Conservation (phyloP, 257 asterid species). For the Echites panduratus region DNA sequence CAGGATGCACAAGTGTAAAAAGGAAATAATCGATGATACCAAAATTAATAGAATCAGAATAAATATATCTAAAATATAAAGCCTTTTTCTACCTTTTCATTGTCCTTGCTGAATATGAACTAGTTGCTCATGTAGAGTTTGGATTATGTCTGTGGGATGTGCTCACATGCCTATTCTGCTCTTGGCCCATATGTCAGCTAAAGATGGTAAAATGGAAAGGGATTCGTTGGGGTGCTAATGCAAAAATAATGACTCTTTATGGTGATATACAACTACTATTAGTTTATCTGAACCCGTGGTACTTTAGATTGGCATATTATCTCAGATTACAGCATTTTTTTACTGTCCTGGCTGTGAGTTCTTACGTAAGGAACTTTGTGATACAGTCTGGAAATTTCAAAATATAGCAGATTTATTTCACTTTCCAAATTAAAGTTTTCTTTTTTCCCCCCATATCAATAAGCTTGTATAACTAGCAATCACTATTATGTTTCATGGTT, state of each 20-base stretch:
- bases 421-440: neutral
- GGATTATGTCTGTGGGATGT: too few relatives aligned
- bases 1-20: neutral
- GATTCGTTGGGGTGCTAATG: neutral
- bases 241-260: neutral
- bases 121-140: too few relatives aligned
- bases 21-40: neutral
- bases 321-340: too few relatives aligned
- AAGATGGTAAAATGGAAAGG: neutral
- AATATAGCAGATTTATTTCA: neutral
- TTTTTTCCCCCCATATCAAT: neutral
- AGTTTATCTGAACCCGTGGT: neutral
- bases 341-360: neutral
- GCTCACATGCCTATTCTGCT: too few relatives aligned
- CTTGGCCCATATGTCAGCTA: neutral
- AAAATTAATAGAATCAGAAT: neutral
- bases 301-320: neutral
- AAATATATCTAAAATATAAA: neutral
- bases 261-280: neutral
- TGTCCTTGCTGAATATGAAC: neutral
- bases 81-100: neutral
- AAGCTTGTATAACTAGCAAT: neutral
- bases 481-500: neutral
- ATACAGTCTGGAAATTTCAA: neutral
- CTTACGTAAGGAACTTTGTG: neutral